Evolutionary conservation across 129 eudicot genomes (phyloP).

Genomic region (Mikania micrantha): DNA sequence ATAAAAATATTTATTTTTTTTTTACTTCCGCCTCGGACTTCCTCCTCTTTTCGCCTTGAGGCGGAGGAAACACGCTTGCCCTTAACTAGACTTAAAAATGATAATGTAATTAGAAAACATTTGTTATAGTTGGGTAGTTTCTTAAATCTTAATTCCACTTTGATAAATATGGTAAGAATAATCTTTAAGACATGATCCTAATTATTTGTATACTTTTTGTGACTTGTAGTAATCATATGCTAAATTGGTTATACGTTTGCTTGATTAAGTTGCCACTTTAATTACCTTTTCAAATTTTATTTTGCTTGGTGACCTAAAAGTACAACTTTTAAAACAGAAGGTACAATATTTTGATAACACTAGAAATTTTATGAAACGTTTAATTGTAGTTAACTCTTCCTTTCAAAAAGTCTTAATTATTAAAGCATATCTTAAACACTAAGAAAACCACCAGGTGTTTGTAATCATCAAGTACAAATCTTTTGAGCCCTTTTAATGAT

Average conservation of each 20-base stretch:
- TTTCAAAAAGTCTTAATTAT: constrained; percentile 6
- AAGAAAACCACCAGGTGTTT: background rate
- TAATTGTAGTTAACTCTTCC: constrained; percentile 9
- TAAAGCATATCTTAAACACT: constrained; percentile 8
- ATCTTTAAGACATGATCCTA: no score
- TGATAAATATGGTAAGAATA: no score
- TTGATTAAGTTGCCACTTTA: constrained; percentile 8
- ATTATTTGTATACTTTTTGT: background rate
- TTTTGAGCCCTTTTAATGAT: background rate
- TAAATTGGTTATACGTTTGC: background rate
- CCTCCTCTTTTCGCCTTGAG: no score
- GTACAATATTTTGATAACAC: background rate
- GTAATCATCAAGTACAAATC: background rate
- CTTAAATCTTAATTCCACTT: no score
- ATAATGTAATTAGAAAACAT: no score
- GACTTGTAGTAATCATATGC: background rate
- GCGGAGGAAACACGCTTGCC: no score
- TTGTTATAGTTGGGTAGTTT: no score
- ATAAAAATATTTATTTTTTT: no score
- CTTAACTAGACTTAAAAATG: no score
- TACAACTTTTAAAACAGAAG: background rate
- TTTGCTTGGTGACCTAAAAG: constrained; percentile 7
- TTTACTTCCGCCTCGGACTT: no score
- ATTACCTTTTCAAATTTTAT: background rate
- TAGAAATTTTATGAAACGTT: constrained; percentile 9